phyloP scores from a whole-genome alignment of 768 basidiomycete species.

The Tulasnella sp. region DNA sequence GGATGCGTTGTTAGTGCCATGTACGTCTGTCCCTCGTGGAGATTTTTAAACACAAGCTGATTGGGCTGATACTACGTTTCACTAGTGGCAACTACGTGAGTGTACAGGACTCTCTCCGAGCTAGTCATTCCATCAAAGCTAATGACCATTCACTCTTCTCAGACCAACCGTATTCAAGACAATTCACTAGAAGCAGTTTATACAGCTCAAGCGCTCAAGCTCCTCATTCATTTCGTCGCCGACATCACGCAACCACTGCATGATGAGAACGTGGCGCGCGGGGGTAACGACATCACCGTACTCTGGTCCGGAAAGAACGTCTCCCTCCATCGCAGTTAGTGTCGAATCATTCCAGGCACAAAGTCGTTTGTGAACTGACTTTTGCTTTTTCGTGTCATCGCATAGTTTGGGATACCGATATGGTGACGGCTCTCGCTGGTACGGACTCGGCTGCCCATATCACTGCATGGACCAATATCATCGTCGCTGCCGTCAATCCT shows the following conservation, averaged over 20 bases:
- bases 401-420: constrained; percentile 11
- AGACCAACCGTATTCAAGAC: constrained; percentile 14
- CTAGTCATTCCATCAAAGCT: neutral
- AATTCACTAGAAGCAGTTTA: neutral
- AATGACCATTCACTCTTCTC: neutral
- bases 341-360: no score
- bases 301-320: constrained; percentile 11
- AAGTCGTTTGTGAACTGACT: neutral
- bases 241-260: constrained; percentile 18
- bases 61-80: neutral
- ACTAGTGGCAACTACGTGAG: constrained; percentile 15
- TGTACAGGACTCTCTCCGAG: neutral
- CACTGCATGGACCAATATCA: constrained; percentile 3
- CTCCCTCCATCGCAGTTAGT: constrained; percentile 15
- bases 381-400: neutral
- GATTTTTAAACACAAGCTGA: neutral
- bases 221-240: constrained; percentile 17
- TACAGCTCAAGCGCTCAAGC: constrained; percentile 11
- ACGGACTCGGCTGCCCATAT: neutral
- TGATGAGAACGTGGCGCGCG: constrained; percentile 11
- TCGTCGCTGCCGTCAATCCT: neutral
- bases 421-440: neutral
- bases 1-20: constrained; percentile 11
- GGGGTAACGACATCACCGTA: constrained; percentile 16
- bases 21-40: neutral